These are phyloP conservation scores for Pythium folliculosum DNA, from an alignment of 352 stramenopile genomes.

Conservation along the genomic window DNA sequence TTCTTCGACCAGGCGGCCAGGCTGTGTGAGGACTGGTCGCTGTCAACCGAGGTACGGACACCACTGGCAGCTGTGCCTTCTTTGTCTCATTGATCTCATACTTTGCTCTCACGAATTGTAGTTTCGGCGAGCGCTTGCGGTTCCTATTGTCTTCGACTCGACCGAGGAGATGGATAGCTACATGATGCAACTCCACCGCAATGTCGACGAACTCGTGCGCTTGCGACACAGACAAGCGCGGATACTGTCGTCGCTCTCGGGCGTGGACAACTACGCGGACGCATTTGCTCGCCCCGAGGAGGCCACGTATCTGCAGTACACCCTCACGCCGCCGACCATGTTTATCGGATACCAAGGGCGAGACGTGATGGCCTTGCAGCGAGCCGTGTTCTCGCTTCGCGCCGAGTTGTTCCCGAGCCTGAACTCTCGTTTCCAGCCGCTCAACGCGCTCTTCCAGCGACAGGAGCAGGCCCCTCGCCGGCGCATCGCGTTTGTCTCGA, in stretches of 20 bases:
- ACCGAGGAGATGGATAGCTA: constrained; percentile 9
- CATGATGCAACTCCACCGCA: constrained; percentile 14
- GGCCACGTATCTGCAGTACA: constrained; percentile 49
- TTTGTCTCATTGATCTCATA: not conserved
- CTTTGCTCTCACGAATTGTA: not conserved
- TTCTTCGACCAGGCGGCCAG: constrained; percentile 41
- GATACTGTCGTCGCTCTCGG: constrained; percentile 25
- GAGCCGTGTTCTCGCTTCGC: constrained; percentile 36
- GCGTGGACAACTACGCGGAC: not conserved
- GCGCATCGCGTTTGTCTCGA: constrained; percentile 58
- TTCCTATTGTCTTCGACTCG: constrained; percentile 33
- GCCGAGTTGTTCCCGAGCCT: constrained; percentile 39
- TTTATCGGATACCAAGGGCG: constrained; percentile 62
- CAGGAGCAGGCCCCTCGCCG: constrained; percentile 10
- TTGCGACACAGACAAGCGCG: constrained; percentile 20
- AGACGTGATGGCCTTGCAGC: constrained; percentile 28
- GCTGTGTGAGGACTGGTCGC: constrained; percentile 43
- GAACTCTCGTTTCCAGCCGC: constrained; percentile 21
- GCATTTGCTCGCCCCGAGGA: constrained; percentile 33
- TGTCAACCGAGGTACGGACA: constrained; percentile 37
- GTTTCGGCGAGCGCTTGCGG: constrained; percentile 13
- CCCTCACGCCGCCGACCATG: constrained; percentile 68
- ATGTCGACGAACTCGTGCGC: constrained; percentile 16
- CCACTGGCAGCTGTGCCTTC: not conserved
- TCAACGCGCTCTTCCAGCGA: constrained; percentile 18